Evolutionary conservation across 169 alveolate genomes (phyloP).

Genomic region (Amoebophrya sp.): DNA sequence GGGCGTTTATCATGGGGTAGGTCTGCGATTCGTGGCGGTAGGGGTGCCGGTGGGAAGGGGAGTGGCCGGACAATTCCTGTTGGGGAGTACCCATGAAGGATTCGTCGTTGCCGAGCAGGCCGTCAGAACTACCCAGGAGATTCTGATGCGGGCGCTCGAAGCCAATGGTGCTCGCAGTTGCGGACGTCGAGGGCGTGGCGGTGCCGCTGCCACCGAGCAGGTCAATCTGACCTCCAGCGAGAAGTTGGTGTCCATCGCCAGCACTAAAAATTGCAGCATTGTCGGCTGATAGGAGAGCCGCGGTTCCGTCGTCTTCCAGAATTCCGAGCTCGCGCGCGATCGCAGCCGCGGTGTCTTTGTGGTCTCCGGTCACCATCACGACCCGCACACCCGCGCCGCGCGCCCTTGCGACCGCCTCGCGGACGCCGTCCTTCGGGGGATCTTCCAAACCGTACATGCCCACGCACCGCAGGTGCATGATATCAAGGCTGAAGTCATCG

Average conservation of each 20-base stretch:
- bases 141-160: too few relatives aligned
- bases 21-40: too few relatives aligned
- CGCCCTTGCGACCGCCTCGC: constrained; percentile 82
- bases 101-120: not conserved
- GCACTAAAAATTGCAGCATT: too few relatives aligned
- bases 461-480: constrained; percentile 13
- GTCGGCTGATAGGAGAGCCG: not conserved
- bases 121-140: not conserved
- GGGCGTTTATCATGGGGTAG: too few relatives aligned
- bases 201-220: not conserved
- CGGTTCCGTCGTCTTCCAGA: not conserved
- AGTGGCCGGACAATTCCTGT: not conserved
- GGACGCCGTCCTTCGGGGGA: constrained; percentile 91
- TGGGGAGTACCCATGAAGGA: not conserved
- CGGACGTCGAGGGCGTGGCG: not conserved
- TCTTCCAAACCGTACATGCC: constrained; percentile 79
- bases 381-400: constrained; percentile 91
- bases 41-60: not conserved
- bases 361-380: constrained; percentile 97
- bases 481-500: not conserved
- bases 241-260: too few relatives aligned
- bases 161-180: not conserved
- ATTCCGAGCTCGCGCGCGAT: constrained; percentile 75
- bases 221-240: too few relatives aligned
- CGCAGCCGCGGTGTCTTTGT: constrained; percentile 86